Conservation (phyloP, 2,329 filamentous ascomycete species). For the Plenodomus tracheiphilus region DNA sequence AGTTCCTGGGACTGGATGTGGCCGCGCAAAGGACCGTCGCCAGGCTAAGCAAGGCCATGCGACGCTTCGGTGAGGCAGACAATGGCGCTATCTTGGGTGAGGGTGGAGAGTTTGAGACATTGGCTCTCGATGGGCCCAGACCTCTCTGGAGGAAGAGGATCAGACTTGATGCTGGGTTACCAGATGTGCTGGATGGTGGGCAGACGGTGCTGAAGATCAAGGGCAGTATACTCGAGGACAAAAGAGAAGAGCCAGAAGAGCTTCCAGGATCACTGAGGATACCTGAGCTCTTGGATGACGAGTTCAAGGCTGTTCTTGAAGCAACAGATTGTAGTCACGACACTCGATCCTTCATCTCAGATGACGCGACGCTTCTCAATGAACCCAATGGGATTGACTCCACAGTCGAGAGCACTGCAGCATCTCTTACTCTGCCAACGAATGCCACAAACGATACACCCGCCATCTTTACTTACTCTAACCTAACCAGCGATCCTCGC, state of each 20-base stretch:
- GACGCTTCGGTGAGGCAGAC: slow-evolving; percentile 67
- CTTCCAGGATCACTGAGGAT: slow-evolving; percentile 50
- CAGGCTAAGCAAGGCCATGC: slow-evolving; percentile 59
- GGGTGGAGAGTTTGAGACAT: slow-evolving; percentile 93
- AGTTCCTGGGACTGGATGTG: slow-evolving; percentile 79
- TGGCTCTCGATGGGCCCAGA: slow-evolving; percentile 79
- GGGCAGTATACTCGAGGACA: slow-evolving; percentile 58
- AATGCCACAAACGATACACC: slow-evolving; percentile 28
- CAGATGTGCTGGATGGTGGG: slow-evolving; percentile 71
- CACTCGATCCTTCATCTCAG: slow-evolving; percentile 2
- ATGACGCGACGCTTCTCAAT: slow-evolving; percentile 9
- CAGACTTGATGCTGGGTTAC: slow-evolving; percentile 59
- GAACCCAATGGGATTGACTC: neutral
- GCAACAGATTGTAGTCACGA: slow-evolving; percentile 4
- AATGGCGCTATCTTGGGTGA: slow-evolving; percentile 81
- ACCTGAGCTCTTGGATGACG: slow-evolving; percentile 68
- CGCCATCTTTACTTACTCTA: slow-evolving; percentile 55
- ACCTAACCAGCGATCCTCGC: slow-evolving; percentile 21
- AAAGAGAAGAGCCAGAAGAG: slow-evolving; percentile 33
- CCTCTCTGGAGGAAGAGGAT: slow-evolving; percentile 74
- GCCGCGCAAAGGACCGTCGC: slow-evolving; percentile 56
- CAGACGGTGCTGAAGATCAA: slow-evolving; percentile 71
- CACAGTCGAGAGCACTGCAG: neutral
- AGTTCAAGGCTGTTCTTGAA: slow-evolving; percentile 54
- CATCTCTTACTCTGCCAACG: slow-evolving; percentile 14